Evolutionary conservation across 208 protist species (phyloP).

Genomic region (Herpetomonas samuelpessoai): DNA sequence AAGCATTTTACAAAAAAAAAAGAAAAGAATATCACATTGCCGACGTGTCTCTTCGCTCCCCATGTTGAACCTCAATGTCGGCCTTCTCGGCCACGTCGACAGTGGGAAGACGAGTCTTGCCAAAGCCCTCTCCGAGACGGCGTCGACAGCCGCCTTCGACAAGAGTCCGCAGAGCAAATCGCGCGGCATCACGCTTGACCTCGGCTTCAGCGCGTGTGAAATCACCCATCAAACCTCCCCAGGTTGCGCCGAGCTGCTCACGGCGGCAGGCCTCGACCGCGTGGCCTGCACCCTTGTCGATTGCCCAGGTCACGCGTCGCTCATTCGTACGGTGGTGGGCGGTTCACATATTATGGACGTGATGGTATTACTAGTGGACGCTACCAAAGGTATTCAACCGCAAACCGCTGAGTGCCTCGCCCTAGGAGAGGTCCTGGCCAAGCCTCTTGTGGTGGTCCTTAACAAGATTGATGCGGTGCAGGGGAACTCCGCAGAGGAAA

Average conservation of each 20-base stretch:
- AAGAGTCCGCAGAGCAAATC: slow-evolving; percentile 96
- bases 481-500: slow-evolving; percentile 23
- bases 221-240: slow-evolving; percentile 6
- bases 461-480: slow-evolving; percentile 96
- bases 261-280: slow-evolving; percentile 16
- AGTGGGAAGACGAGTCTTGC: slow-evolving; percentile 96
- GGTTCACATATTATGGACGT: slow-evolving; percentile 98
- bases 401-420: slow-evolving; percentile 97
- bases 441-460: slow-evolving; percentile 92
- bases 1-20: too few relatives aligned
- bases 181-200: slow-evolving; percentile 97
- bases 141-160: slow-evolving; percentile 97
- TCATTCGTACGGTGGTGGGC: slow-evolving; percentile 98
- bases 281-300: slow-evolving; percentile 96
- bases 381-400: slow-evolving; percentile 97
- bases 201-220: slow-evolving; percentile 95
- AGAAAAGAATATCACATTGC: too few relatives aligned
- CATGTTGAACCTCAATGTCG: slow-evolving; percentile 95
- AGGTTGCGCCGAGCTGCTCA: slow-evolving; percentile 20
- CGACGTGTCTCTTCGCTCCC: too few relatives aligned
- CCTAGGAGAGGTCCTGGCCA: slow-evolving; percentile 72
- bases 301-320: slow-evolving; percentile 98
- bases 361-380: slow-evolving; percentile 97
- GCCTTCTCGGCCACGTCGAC: slow-evolving; percentile 97
- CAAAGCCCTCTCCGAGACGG: slow-evolving; percentile 88